Evolutionary conservation across 805 yeast species (phyloP).

Genomic region (Cyberlindnera samutprakarnensis): DNA sequence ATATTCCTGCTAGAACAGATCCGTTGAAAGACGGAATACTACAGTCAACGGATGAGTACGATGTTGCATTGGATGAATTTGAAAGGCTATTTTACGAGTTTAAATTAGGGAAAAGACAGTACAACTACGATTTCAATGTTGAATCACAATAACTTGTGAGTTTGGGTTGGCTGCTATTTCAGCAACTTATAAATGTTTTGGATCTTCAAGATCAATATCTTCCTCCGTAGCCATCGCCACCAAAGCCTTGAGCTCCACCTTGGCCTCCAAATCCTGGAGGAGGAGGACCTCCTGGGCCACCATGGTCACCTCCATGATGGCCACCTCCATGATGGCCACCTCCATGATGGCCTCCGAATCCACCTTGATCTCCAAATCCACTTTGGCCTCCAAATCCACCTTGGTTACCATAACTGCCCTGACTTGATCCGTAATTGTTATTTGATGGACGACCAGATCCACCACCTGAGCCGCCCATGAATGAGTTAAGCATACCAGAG

Average conservation of each 20-base stretch:
- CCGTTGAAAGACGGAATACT: constrained; percentile 24
- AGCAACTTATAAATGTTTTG: too few species aligned
- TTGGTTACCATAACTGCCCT: constrained; percentile 4
- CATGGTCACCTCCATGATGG: constrained; percentile 4
- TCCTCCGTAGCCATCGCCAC: constrained; percentile 7
- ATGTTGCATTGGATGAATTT: constrained; percentile 12
- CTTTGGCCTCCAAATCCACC: constrained; percentile 1
- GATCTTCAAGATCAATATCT: constrained; percentile 1
- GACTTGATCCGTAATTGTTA: too few species aligned
- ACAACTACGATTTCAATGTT: constrained; percentile 10
- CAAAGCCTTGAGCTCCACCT: constrained; percentile 3
- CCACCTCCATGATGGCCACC: constrained; percentile 6
- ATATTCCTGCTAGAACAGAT: constrained; percentile 25
- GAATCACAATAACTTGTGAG: too few species aligned
- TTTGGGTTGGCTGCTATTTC: too few species aligned
- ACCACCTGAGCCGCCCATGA: background rate
- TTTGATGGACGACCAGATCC: constrained; percentile 2
- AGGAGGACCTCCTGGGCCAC: constrained; percentile 1
- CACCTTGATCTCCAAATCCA: constrained; percentile 1
- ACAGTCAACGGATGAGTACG: constrained; percentile 8
- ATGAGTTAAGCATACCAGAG: constrained; percentile 1
- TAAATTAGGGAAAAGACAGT: constrained; percentile 10
- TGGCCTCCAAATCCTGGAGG: too few species aligned
- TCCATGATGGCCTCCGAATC: constrained; percentile 1
- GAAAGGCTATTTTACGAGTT: constrained; percentile 17